Evolutionary conservation across 2,329 filamentous ascomycete genomes (phyloP).

Genomic region (Penicillium oxalicum): DNA sequence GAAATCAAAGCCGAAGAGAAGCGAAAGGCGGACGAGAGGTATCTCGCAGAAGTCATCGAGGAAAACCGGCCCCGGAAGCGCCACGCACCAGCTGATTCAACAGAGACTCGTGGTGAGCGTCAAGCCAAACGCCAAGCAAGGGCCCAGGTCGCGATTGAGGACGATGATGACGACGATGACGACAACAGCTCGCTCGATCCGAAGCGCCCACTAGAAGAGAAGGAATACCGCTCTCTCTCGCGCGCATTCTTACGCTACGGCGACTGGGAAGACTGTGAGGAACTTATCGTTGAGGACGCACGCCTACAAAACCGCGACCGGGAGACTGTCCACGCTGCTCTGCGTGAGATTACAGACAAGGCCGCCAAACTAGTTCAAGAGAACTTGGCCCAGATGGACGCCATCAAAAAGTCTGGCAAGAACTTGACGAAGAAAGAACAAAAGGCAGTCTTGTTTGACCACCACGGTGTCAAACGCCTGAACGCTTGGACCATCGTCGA

Average conservation of each 20-base stretch:
- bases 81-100: conserved; percentile 53
- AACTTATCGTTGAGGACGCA: conserved; percentile 83
- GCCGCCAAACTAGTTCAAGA: conserved; percentile 66
- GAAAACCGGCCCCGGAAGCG: conserved; percentile 75
- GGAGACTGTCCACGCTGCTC: conserved; percentile 68
- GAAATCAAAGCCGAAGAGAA: conserved; percentile 86
- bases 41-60: conserved; percentile 73
- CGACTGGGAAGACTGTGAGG: conserved; percentile 77
- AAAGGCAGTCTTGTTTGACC: conserved; percentile 94
- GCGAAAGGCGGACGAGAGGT: conserved; percentile 72
- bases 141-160: conserved; percentile 52
- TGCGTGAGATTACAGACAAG: conserved; percentile 72
- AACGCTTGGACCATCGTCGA: conserved; percentile 95
- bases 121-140: conserved; percentile 66
- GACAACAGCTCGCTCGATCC: conserved; percentile 65
- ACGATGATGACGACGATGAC: conserved; percentile 58
- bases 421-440: conserved; percentile 91
- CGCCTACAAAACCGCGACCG: conserved; percentile 76
- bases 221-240: conserved; percentile 87
- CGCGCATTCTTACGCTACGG: conserved; percentile 87
- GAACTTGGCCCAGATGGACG: conserved; percentile 58
- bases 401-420: conserved; percentile 68
- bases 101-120: conserved; percentile 54
- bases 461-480: conserved; percentile 84
- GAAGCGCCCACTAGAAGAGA: conserved; percentile 81